These are phyloP conservation scores for Aureobasidium sp. DNA, from an alignment of 2,329 filamentous ascomycete species.

Conservation along the genomic window DNA sequence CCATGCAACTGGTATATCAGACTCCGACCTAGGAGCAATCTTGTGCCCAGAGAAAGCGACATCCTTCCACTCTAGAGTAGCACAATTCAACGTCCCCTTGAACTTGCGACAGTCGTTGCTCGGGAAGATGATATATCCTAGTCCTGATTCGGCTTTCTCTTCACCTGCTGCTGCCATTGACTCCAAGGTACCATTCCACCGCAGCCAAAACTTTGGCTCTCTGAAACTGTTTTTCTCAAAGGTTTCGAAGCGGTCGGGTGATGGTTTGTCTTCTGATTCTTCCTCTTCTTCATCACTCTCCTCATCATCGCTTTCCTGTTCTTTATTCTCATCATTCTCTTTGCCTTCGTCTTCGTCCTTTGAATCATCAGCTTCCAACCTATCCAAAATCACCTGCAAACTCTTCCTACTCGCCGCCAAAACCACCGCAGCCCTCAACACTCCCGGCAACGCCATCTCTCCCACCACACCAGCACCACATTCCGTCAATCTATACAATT, in stretches of 20 bases:
- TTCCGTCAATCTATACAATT: slow-evolving; percentile 6
- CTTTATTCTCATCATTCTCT: not conserved
- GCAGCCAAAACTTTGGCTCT: slow-evolving; percentile 8
- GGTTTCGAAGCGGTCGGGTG: not conserved
- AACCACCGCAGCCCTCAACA: not conserved
- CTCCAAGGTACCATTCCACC: not conserved
- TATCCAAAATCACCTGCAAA: not conserved
- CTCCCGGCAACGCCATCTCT: not conserved
- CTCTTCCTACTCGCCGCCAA: slow-evolving; percentile 3
- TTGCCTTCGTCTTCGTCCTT: not conserved
- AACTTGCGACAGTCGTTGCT: slow-evolving; percentile 6
- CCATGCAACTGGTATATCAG: slow-evolving; percentile 1
- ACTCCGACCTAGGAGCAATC: not conserved
- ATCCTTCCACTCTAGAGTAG: slow-evolving; percentile 1
- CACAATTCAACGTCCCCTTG: slow-evolving; percentile 1
- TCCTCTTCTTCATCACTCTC: not conserved
- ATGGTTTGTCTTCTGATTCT: not conserved
- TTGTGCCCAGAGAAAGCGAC: slow-evolving; percentile 16
- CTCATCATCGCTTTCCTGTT: not conserved
- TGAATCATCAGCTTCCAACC: not conserved
- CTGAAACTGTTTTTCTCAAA: slow-evolving; percentile 13
- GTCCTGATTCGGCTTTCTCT: not conserved
- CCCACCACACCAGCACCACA: not conserved
- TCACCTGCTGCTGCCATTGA: not conserved
- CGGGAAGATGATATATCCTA: not conserved